These are phyloP conservation scores for Phoma sp. DNA, from an alignment of 2,329 filamentous ascomycete species.

Conservation along the genomic window DNA sequence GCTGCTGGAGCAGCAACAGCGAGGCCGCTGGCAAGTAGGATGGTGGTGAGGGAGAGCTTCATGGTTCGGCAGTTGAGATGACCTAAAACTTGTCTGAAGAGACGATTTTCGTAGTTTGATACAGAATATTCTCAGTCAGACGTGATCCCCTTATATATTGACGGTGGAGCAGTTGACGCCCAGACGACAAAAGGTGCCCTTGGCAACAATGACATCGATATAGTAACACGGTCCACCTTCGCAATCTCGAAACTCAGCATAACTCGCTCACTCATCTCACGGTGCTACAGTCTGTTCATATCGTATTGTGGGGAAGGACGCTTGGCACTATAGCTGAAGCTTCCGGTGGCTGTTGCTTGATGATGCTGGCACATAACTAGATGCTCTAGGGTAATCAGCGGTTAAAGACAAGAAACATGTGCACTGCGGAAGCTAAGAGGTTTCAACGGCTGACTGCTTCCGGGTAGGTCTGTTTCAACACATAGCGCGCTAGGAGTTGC, in stretches of 20 bases:
- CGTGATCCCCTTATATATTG: not conserved
- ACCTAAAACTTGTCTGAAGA: not conserved
- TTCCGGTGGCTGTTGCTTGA: conserved; percentile 27
- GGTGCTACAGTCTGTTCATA: not conserved
- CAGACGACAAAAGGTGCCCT: not conserved
- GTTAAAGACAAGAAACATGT: conserved; percentile 3
- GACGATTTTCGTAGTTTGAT: not conserved
- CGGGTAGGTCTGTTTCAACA: conserved; percentile 3
- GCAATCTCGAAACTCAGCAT: not conserved
- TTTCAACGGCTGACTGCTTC: not conserved
- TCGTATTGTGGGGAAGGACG: conserved; percentile 3
- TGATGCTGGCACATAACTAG: not conserved
- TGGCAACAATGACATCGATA: not conserved
- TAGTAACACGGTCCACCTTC: not conserved
- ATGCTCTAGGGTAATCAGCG: not conserved
- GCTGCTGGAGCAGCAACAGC: conserved; percentile 35
- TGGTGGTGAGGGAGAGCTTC: conserved; percentile 40
- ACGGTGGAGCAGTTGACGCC: not conserved
- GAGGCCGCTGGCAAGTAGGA: conserved; percentile 39
- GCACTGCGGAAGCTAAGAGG: not conserved
- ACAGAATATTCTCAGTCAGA: not conserved
- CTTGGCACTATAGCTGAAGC: conserved; percentile 27
- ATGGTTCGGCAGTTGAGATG: conserved; percentile 24
- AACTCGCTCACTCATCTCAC: not conserved
- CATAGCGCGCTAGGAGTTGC: not conserved